Base-by-base conservation (phyloP, 768 basidiomycete genomes). In the Xerocomus potaroensis region DNA sequence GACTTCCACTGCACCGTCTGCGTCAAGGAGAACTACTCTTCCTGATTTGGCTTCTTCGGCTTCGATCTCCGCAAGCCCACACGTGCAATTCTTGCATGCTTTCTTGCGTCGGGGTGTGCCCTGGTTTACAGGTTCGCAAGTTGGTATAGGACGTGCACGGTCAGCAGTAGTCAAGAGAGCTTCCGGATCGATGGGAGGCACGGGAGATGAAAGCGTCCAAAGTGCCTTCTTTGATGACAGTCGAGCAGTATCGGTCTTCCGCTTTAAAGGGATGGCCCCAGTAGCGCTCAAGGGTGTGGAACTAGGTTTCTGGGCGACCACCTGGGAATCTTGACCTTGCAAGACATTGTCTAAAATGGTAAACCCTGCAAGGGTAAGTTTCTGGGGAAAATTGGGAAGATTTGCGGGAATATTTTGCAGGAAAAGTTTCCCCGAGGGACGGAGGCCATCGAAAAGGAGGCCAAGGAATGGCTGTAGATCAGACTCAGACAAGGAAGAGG, bases 31-130 rank as follows among this genome's bases (percentile, higher is more conserved):
- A 30, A 91, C 81, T 8, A 90, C 78, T 55, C 78, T 82, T 54
- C 73, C 73, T 37, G 64, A 68, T 52, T 64, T 71, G 47, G 71
- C 64, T 68, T 97, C 92, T 64, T 92, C 88, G 46, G 81, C 87
- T 66, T 96, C 91, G 15, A 95, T 64, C 73, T 98, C 96, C 15
- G 88, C 85, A 47, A 99, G 76, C n/a, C 96, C 96, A 60, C 96
- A 99, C 3, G 91, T 80, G 68, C 96, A 99, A 63, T 81, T 82
- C 72, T 97, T 97, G 78, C 96, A 99, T 24, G 96, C 95, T 64
- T 83, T 85, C 75, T 87, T 91, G 57, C 87, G 73, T 53, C 86
- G 74, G n/a, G 81, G 77, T 12, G 74, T 75, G 19, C 66, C 63
- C 9, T 56, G 57, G 16, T 55, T 59, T 34, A 77, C 69, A 14